Evolutionary conservation across 441 rosid species (phyloP), one percentile per base, ranked within the genome.

Genomic region (Biscutella laevigata): DNA sequence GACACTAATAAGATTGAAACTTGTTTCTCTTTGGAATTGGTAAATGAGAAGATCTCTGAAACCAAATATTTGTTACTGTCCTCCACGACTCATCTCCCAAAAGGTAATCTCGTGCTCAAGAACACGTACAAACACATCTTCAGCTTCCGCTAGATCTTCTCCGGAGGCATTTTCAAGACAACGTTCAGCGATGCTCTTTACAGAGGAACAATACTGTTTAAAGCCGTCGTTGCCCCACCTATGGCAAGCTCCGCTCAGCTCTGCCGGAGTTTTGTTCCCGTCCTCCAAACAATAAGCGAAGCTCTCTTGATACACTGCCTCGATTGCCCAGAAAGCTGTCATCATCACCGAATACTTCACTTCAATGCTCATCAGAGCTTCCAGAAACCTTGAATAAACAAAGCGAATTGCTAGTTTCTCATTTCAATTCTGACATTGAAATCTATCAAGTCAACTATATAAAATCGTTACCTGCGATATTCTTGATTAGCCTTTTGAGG

Each of bases 301-400:
- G 59, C 91, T 79, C 77, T 73, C 80, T 58, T 73, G 88, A 63
- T 83, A 83, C 47, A 76, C 80, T 1, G 83, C 70, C 68, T 83
- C 88, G 2, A 79, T 83, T n/a, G n/a, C n/a, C n/a, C n/a, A n/a
- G n/a, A n/a, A n/a, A n/a, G n/a, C n/a, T n/a, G n/a, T n/a, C n/a
- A n/a, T n/a, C n/a, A n/a, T n/a, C n/a, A n/a, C n/a, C n/a, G n/a
- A n/a, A n/a, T n/a, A n/a, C n/a, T n/a, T n/a, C n/a, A 71, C 79
- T 16, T 76, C 79, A 25, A 70, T 58, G 12, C 60, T 64, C 83
- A 70, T 81, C 55, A 81, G 39, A 25, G 67, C 70, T 74, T 74
- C 83, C 45, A 86, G 22, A 66, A 81, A 79, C 64, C 91, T n/a
- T 69, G 5, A 57, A 52, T 10, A 1, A 42, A 57, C 53, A n/a